Evolutionary conservation across 2,329 filamentous ascomycete genomes (phyloP).

Genomic region (Stagonosporopsis tanaceti): DNA sequence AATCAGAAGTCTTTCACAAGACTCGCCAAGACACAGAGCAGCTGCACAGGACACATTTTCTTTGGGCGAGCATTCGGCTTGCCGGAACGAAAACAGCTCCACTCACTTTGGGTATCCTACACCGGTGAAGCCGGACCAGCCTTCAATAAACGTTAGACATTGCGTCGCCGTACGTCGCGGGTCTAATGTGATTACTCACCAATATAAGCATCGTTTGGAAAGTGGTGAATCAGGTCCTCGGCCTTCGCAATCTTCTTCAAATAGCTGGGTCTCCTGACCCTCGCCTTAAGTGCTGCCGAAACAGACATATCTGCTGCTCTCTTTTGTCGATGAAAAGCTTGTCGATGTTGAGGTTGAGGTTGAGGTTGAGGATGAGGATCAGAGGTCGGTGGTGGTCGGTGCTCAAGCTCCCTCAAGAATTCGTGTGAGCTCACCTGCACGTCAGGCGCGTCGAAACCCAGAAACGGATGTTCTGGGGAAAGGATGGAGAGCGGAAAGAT

Average conservation of each 20-base stretch:
- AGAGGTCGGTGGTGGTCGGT: conserved; percentile 17
- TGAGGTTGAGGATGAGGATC: conserved; percentile 6
- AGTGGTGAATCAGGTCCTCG: conserved; percentile 80
- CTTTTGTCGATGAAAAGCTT: conserved; percentile 7
- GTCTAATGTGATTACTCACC: conserved; percentile 62
- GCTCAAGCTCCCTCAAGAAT: conserved; percentile 15
- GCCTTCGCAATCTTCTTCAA: conserved; percentile 81
- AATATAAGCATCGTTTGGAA: conserved; percentile 85
- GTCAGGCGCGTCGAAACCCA: conserved; percentile 6
- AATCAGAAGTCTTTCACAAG: neutral
- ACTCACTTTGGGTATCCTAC: conserved; percentile 86
- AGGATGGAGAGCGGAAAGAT: neutral
- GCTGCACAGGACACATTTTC: conserved; percentile 37
- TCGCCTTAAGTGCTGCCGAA: conserved; percentile 77
- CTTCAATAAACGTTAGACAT: conserved; percentile 54
- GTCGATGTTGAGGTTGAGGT: conserved; percentile 5
- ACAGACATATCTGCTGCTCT: conserved; percentile 56
- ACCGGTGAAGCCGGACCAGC: conserved; percentile 91
- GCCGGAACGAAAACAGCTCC: neutral
- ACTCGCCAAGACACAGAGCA: neutral
- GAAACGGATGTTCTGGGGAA: neutral
- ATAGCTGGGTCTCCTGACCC: conserved; percentile 77
- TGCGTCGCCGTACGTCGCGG: neutral
- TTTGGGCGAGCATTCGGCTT: neutral
- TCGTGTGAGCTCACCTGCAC: conserved; percentile 17